Evolutionary conservation across 2,329 filamentous ascomycete genomes (phyloP).

Genomic region (Ceratocystis destructans): DNA sequence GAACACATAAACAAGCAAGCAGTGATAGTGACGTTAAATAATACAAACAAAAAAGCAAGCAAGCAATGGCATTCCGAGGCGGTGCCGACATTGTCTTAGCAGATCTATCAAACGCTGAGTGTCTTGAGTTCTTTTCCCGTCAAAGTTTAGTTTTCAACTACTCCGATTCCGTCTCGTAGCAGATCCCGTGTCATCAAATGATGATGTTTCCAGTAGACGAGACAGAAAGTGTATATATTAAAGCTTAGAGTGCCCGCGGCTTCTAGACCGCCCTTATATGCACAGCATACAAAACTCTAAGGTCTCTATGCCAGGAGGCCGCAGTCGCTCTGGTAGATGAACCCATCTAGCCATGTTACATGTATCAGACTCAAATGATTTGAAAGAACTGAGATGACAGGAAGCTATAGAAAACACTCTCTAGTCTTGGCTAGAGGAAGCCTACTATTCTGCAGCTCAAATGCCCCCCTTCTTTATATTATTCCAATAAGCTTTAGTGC

Average conservation of each 20-base stretch:
- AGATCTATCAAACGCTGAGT: neutral
- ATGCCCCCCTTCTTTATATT: constrained; percentile 22
- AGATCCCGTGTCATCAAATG: neutral
- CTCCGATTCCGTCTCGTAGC: neutral
- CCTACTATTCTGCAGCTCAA: neutral
- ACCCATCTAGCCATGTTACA: too few relatives aligned
- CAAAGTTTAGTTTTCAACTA: neutral
- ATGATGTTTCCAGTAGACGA: neutral
- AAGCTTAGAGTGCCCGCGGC: too few relatives aligned
- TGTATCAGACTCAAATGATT: too few relatives aligned
- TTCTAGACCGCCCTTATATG: too few relatives aligned
- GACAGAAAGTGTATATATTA: neutral
- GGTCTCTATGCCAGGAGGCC: too few relatives aligned
- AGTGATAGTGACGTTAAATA: too few relatives aligned
- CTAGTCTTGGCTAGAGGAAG: neutral
- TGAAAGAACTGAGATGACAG: neutral
- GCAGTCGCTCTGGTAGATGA: too few relatives aligned
- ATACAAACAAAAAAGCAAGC: too few relatives aligned
- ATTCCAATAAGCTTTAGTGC: constrained; percentile 34
- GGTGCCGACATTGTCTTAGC: neutral
- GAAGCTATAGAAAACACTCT: neutral
- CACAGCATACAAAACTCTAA: too few relatives aligned
- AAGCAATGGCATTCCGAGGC: too few relatives aligned
- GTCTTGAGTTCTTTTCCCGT: neutral
- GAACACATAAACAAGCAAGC: too few relatives aligned